phyloP scores from a whole-genome alignment of 768 basidiomycete genomes.

The Paxillus rubicundulus region DNA sequence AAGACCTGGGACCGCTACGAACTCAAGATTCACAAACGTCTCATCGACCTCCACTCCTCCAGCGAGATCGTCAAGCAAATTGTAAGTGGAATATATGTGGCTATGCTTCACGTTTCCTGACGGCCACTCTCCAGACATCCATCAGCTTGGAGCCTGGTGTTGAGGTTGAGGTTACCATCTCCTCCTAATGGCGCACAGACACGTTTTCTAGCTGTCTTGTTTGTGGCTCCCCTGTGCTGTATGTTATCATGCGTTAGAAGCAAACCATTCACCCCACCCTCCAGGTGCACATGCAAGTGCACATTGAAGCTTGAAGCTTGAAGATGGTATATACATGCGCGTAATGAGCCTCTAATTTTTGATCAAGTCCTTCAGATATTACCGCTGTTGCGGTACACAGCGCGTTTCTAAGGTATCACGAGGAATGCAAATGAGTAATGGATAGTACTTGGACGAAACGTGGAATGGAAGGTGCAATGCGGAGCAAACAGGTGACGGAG shows the following conservation, averaged over 20 bases:
- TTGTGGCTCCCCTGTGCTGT: background rate
- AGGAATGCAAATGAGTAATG: background rate
- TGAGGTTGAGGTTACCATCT: slow-evolving; percentile 98
- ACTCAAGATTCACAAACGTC: slow-evolving; percentile 98
- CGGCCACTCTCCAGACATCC: slow-evolving; percentile 63
- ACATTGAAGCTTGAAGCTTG: background rate
- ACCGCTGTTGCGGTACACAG: slow-evolving; percentile 4
- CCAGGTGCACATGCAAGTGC: background rate
- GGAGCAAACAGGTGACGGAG: slow-evolving; percentile 8
- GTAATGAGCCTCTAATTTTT: slow-evolving; percentile 7
- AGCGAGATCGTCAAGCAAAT: slow-evolving; percentile 99
- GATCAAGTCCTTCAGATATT: slow-evolving; percentile 14
- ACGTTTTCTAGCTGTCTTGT: background rate
- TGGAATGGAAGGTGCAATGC: slow-evolving; percentile 6
- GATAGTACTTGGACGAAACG: background rate
- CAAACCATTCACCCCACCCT: background rate
- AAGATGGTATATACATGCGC: slow-evolving; percentile 6
- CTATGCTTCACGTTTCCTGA: slow-evolving; percentile 7
- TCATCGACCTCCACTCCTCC: slow-evolving; percentile 98
- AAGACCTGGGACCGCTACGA: slow-evolving; percentile 99
- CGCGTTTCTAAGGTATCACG: slow-evolving; percentile 18
- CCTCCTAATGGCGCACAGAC: slow-evolving; percentile 43
- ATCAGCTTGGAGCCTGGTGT: slow-evolving; percentile 99
- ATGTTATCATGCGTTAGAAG: slow-evolving; percentile 1
- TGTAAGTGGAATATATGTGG: slow-evolving; percentile 50